Percentiles rank a stretch among this genome's conserved stretches.
These are phyloP conservation scores for Talaromyces stipitatus DNA, from an alignment of 495 filamentous ascomycete genomes.

Conservation along the genomic window DNA sequence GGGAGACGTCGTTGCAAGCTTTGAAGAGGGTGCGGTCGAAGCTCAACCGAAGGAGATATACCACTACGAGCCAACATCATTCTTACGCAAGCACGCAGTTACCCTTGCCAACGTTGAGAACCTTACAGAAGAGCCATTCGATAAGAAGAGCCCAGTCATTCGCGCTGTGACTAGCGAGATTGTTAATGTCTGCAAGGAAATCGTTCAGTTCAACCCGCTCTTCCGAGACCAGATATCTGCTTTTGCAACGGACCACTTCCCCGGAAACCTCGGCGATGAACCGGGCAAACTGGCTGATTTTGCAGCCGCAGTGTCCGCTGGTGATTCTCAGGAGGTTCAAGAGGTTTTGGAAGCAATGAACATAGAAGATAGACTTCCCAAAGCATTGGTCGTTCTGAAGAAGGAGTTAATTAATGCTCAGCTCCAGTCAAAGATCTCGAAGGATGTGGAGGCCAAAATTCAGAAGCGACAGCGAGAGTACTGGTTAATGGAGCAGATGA, in stretches of 20 bases:
- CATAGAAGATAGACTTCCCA: conserved; percentile 82
- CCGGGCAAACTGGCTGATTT: conserved; percentile 94
- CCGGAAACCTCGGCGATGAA: conserved; percentile 90
- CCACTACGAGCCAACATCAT: conserved; percentile 81
- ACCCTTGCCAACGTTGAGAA: conserved; percentile 95
- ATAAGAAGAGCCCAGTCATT: conserved; percentile 79
- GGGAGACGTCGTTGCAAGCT: conserved; percentile 94
- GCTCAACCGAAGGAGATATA: conserved; percentile 32
- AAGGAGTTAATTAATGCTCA: conserved; percentile 98
- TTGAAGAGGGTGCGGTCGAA: conserved; percentile 64
- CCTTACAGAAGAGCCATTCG: conserved; percentile 74
- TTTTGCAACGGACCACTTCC: conserved; percentile 90
- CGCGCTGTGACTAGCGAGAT: conserved; percentile 93
- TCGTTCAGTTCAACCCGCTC: conserved; percentile 85
- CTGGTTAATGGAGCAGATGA: conserved; percentile 99
- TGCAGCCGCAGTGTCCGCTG: conserved; percentile 87
- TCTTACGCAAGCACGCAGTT: conserved; percentile 82
- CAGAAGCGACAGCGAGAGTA: conserved; percentile 97
- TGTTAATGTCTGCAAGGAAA: conserved; percentile 95
- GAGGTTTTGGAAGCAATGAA: conserved; percentile 86
- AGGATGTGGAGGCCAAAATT: conserved; percentile 96
- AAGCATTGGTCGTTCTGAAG: conserved; percentile 85
- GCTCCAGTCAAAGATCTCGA: conserved; percentile 92
- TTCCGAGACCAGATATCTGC: conserved; percentile 97
- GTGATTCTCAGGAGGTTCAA: conserved; percentile 85